phyloP scores from a whole-genome alignment of 768 basidiomycete species.

The Boletus rubescentipes region DNA sequence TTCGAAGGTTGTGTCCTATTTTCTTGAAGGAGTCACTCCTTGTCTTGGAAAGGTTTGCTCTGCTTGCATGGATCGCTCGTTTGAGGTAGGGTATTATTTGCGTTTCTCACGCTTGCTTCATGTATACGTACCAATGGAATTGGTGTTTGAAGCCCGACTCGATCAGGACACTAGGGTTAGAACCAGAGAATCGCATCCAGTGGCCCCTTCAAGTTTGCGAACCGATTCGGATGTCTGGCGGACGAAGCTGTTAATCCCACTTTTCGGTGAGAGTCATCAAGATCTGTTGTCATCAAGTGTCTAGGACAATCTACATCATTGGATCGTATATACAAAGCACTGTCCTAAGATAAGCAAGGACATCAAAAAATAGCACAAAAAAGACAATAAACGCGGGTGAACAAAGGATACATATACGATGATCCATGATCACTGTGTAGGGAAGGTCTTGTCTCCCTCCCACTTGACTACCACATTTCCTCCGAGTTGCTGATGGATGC shows the following conservation, averaged over 20 bases:
- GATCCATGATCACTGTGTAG: neutral
- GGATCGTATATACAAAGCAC: too few relatives aligned
- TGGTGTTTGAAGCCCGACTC: neutral
- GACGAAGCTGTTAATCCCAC: too few relatives aligned
- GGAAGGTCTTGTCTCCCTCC: constrained; percentile 13
- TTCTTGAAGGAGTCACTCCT: neutral
- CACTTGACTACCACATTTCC: neutral
- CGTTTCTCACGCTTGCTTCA: neutral
- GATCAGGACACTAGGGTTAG: neutral
- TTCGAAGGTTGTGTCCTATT: constrained; percentile 17
- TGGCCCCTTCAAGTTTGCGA: too few relatives aligned
- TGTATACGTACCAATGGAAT: neutral
- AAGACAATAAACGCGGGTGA: too few relatives aligned
- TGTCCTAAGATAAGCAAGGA: too few relatives aligned
- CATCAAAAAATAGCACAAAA: too few relatives aligned
- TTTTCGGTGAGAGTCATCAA: too few relatives aligned
- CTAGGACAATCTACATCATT: too few relatives aligned
- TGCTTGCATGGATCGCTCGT: neutral
- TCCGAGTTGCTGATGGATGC: constrained; percentile 4
- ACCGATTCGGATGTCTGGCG: too few relatives aligned
- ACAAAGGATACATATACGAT: too few relatives aligned
- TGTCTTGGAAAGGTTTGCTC: neutral
- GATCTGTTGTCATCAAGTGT: too few relatives aligned
- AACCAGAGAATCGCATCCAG: too few relatives aligned
- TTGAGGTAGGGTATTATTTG: neutral